Evolutionary conservation across 495 filamentous ascomycete genomes (phyloP), one percentile per base, ranked within the genome.

Genomic region (Penicillium diatomitis): DNA sequence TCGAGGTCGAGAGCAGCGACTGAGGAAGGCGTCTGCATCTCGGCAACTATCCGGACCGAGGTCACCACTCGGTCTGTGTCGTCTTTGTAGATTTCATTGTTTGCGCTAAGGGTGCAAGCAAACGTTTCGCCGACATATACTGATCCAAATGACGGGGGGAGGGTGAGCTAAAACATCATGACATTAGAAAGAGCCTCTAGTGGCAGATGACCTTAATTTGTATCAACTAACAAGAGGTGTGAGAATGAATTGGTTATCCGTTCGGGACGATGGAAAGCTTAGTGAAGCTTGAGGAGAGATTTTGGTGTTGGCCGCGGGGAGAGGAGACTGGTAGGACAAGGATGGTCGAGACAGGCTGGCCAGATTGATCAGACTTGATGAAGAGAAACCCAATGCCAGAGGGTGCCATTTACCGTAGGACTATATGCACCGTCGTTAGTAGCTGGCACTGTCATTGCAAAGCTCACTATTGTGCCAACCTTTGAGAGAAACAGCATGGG

Each of bases 121-220:
- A 98, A 98, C 2, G 86, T 89, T 71, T 97, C 90, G 49, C 92
- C 92, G 38, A 97, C 90, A 54, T 96, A 96, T 43, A 90, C 89
- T 7, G 87, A 87, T 46, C 90, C 92, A 63, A 98, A 97, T 4
- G 88, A 81, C 1, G 89, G 86, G 5, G 92, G 92, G 3, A 97
- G 81, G n/a, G 87, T 95, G 54, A 96, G 77, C 79, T 82, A 41
- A 20, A 20, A 20, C 30, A 30, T 11, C 33, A 6, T 39, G 9
- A 39, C 8, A 46, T 37, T 20, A n/a, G 37, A 39, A 11, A 20
- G 4, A 10, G 35, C 8, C 31, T 28, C 5, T n/a, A 38, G 3
- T 11, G 32, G n/a, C 20, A 4, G 1, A 32, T 20, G 8, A 6
- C 20, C 8, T 39, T 8, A 36, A 6, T 41, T 7, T 11, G 11